phyloP scores from a whole-genome alignment of 2,329 filamentous ascomycete genomes.

The Aspergillus luchuensis region DNA sequence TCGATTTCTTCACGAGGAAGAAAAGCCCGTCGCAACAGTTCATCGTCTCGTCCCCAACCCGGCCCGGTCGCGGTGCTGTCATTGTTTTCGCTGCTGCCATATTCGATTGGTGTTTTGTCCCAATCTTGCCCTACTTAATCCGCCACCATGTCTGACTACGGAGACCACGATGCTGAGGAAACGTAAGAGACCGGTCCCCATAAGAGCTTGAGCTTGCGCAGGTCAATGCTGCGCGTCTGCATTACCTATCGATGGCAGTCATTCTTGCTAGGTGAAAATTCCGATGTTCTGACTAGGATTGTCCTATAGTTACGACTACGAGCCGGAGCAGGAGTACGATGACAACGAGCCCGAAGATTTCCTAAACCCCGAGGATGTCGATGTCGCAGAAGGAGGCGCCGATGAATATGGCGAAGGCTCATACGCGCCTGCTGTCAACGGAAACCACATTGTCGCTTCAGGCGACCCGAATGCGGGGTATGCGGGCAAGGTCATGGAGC shows the following conservation, averaged over 20 bases:
- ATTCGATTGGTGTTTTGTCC: conserved; percentile 12
- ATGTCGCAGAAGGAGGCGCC: conserved; percentile 55
- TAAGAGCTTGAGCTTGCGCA: conserved; percentile 19
- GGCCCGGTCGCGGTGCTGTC: conserved; percentile 14
- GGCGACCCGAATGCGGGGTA: conserved; percentile 56
- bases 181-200: conserved; percentile 50
- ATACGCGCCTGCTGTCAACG: conserved; percentile 40
- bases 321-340: conserved; percentile 65
- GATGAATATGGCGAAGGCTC: conserved; percentile 56
- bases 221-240: not conserved
- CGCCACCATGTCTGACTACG: conserved; percentile 70
- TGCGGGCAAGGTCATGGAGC: conserved; percentile 58
- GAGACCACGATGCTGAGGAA: conserved; percentile 64
- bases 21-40: conserved; percentile 19
- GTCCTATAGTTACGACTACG: conserved; percentile 48
- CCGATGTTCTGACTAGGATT: conserved; percentile 29
- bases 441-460: conserved; percentile 45
- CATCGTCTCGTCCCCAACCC: conserved; percentile 17
- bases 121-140: conserved; percentile 16
- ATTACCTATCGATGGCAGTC: not conserved
- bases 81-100: conserved; percentile 15
- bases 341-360: conserved; percentile 66
- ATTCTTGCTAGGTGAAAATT: conserved; percentile 8
- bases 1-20: conserved; percentile 22
- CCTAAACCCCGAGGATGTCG: conserved; percentile 57